These are phyloP conservation scores for Aaosphaeria arxii DNA, from an alignment of 2,329 filamentous ascomycete species.

Conservation along the genomic window DNA sequence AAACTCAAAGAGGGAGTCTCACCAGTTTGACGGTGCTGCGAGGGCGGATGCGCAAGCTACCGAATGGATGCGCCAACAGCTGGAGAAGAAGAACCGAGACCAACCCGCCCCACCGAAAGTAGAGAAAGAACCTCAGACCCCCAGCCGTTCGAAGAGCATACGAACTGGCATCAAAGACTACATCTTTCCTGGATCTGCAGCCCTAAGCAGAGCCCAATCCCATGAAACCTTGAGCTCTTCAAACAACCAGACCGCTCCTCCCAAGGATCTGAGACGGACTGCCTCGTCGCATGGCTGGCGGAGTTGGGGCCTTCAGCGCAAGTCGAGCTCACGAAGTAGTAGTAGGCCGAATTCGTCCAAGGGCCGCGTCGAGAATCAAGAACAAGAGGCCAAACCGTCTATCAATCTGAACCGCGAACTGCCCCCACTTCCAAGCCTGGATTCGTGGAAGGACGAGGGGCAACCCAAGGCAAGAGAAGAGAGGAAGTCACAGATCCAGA, in stretches of 20 bases:
- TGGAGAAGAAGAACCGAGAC: slow-evolving; percentile 36
- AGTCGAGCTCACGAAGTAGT: slow-evolving; percentile 28
- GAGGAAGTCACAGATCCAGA: slow-evolving; percentile 9
- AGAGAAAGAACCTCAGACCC: slow-evolving; percentile 23
- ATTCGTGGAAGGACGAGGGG: slow-evolving; percentile 29
- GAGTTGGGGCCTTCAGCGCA: slow-evolving; percentile 36
- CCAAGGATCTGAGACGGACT: slow-evolving; percentile 19
- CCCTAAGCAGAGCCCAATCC: slow-evolving; percentile 21
- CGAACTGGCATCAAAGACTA: slow-evolving; percentile 40
- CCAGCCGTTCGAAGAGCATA: slow-evolving; percentile 37
- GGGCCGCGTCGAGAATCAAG: slow-evolving; percentile 22
- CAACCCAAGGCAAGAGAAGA: slow-evolving; percentile 6
- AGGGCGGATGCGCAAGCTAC: slow-evolving; percentile 38
- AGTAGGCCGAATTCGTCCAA: slow-evolving; percentile 29
- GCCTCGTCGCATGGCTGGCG: slow-evolving; percentile 34
- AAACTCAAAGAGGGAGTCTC: slow-evolving; percentile 41
- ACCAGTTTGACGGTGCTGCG: slow-evolving; percentile 31
- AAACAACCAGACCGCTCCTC: slow-evolving; percentile 10
- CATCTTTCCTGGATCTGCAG: slow-evolving; percentile 36
- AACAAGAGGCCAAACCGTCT: slow-evolving; percentile 25
- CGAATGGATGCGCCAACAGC: slow-evolving; percentile 45
- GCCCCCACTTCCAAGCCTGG: slow-evolving; percentile 46
- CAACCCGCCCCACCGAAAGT: slow-evolving; percentile 15
- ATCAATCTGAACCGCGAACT: slow-evolving; percentile 48
- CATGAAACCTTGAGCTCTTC: slow-evolving; percentile 33